Percentiles rank a stretch among this genome's conserved stretches.
phyloP scores from a whole-genome alignment of 2,329 filamentous ascomycete species.

The Botryotinia narcissicola region DNA sequence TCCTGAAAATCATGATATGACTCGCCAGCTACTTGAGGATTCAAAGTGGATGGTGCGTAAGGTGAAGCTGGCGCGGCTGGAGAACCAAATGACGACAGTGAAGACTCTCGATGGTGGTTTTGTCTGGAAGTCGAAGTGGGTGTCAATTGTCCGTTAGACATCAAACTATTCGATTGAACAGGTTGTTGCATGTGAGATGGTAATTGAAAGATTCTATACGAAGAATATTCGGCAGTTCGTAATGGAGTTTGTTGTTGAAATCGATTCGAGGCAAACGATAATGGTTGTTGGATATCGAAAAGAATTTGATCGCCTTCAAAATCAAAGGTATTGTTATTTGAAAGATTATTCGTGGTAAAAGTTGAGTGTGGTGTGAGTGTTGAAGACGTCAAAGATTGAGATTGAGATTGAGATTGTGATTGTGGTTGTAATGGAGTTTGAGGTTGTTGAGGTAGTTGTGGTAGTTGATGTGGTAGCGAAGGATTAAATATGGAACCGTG shows the following conservation, averaged over 20 bases:
- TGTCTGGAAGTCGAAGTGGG: constrained; percentile 36
- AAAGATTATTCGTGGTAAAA: constrained; percentile 24
- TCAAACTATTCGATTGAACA: constrained; percentile 33
- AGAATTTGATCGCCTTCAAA: constrained; percentile 32
- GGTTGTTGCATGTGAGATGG: constrained; percentile 37
- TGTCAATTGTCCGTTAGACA: constrained; percentile 38
- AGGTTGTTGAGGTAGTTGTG: not conserved
- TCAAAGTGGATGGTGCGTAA: constrained; percentile 53
- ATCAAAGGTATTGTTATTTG: constrained; percentile 26
- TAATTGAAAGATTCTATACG: constrained; percentile 22
- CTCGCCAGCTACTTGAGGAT: constrained; percentile 56
- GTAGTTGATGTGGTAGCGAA: not conserved
- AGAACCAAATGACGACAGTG: constrained; percentile 59
- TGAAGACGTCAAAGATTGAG: not conserved
- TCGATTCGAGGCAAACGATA: not conserved
- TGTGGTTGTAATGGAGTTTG: not conserved
- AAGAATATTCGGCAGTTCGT: constrained; percentile 20
- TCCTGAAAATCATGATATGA: constrained; percentile 43
- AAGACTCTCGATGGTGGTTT: constrained; percentile 58
- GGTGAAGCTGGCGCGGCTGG: constrained; percentile 56
- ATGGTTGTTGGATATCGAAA: constrained; percentile 30
- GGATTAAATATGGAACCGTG: not conserved
- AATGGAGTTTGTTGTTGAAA: not conserved
- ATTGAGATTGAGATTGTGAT: not conserved
- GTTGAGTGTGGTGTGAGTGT: constrained; percentile 3